These are phyloP conservation scores for Xylariales sp. DNA, from an alignment of 2,329 filamentous ascomycete species.

Conservation along the genomic window DNA sequence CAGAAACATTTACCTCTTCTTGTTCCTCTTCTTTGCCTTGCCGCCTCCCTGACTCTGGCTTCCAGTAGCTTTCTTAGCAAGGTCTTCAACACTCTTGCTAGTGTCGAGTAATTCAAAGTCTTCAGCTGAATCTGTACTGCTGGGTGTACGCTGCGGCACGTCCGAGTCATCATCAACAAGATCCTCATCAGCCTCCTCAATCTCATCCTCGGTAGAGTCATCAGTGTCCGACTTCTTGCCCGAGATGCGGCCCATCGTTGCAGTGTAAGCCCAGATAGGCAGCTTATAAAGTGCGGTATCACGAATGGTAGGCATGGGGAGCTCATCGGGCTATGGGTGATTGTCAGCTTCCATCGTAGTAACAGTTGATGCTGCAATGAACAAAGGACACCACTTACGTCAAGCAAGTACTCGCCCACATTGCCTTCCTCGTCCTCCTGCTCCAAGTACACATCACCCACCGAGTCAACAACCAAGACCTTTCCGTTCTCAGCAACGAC, in stretches of 20 bases:
- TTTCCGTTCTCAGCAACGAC: slow-evolving; percentile 95
- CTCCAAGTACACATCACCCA: slow-evolving; percentile 92
- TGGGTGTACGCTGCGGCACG: slow-evolving; percentile 46
- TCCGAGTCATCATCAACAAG: slow-evolving; percentile 42
- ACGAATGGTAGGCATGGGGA: slow-evolving; percentile 68
- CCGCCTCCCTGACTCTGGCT: slow-evolving; percentile 36
- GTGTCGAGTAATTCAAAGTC: slow-evolving; percentile 60
- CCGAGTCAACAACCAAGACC: slow-evolving; percentile 83
- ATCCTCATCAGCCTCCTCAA: slow-evolving; percentile 32
- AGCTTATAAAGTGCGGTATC: slow-evolving; percentile 81
- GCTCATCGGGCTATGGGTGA: slow-evolving; percentile 63
- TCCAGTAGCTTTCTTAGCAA: slow-evolving; percentile 47
- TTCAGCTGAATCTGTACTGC: slow-evolving; percentile 54
- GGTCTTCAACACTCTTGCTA: slow-evolving; percentile 47
- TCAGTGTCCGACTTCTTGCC: slow-evolving; percentile 21
- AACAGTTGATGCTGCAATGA: slow-evolving; percentile 3
- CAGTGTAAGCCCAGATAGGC: slow-evolving; percentile 66
- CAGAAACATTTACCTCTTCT: slow-evolving; percentile 50
- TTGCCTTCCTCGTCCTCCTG: slow-evolving; percentile 84
- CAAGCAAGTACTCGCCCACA: slow-evolving; percentile 77
- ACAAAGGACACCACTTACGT: slow-evolving; percentile 55
- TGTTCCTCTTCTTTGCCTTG: slow-evolving; percentile 49
- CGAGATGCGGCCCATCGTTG: slow-evolving; percentile 48
- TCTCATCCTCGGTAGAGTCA: slow-evolving; percentile 28
- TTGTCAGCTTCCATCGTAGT: slow-evolving; percentile 8